These are phyloP conservation scores for Quercus ilex DNA, from an alignment of 306 rosid species.

Conservation along the genomic window DNA sequence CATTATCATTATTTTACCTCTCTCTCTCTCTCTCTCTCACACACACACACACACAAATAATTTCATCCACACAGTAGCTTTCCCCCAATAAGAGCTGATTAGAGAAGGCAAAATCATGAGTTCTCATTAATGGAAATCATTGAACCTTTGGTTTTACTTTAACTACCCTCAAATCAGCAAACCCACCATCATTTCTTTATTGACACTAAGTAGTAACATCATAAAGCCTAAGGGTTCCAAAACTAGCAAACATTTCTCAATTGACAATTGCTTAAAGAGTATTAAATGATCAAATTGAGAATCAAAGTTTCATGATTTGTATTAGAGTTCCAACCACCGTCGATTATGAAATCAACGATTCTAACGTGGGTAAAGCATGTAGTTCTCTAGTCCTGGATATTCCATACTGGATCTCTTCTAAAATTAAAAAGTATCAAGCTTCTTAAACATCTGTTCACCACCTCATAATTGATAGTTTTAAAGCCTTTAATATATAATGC, in stretches of 20 bases:
- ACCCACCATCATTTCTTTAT: neutral
- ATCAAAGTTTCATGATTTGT: neutral
- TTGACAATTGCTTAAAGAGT: no score
- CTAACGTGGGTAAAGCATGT: neutral
- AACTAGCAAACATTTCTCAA: neutral
- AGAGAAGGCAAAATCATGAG: neutral
- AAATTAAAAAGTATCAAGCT: neutral
- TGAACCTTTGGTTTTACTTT: neutral
- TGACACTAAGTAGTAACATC: neutral
- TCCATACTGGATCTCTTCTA: neutral
- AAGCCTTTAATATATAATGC: neutral
- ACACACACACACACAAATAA: neutral
- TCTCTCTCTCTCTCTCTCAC: no score
- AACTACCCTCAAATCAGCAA: neutral
- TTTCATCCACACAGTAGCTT: neutral
- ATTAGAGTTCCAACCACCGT: neutral
- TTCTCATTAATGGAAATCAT: slow-evolving; percentile 4
- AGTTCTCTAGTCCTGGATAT: neutral
- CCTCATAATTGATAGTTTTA: neutral
- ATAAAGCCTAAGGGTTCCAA: neutral
- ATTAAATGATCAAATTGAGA: neutral
- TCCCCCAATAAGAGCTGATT: no score
- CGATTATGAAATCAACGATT: neutral
- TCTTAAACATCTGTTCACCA: neutral
- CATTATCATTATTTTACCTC: no score